These are phyloP conservation scores for Cenchrus fungigraminus DNA, from an alignment of 176 grass and related monocot genomes.

Conservation along the genomic window DNA sequence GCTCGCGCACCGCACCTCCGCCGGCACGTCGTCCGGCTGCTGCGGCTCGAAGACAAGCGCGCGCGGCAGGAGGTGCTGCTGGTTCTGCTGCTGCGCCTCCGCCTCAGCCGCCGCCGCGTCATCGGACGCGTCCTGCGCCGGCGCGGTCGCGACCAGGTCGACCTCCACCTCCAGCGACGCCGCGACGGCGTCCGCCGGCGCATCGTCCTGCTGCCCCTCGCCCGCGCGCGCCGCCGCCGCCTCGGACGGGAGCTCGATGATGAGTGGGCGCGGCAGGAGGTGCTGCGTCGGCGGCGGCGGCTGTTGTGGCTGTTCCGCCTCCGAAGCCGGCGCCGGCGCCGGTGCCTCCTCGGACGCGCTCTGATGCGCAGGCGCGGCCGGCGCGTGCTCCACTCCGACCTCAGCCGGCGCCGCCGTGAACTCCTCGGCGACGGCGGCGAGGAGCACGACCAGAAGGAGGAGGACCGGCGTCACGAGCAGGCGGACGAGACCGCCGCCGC, in stretches of 20 bases:
- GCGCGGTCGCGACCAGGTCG: no score
- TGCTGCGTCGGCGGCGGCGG: neutral
- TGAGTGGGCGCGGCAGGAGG: neutral
- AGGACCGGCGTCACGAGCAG: neutral
- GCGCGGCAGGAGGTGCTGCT: conserved; percentile 17
- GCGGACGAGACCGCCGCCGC: neutral
- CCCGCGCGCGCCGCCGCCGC: no score
- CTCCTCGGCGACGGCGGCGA: neutral
- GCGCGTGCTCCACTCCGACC: neutral
- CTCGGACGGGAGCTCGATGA: neutral
- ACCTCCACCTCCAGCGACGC: no score
- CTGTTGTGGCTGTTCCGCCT: no score
- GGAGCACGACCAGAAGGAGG: neutral
- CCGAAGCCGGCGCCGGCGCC: neutral
- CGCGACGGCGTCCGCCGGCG: no score
- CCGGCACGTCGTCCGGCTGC: neutral
- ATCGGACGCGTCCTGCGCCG: no score
- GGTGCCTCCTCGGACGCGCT: neutral
- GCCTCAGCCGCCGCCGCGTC: no score
- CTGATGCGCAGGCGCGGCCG: neutral
- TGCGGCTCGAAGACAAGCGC: conserved; percentile 46
- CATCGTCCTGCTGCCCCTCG: no score
- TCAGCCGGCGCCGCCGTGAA: neutral
- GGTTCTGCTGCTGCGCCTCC: no score
- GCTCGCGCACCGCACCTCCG: conserved; percentile 56